Evolutionary conservation across 2,329 filamentous ascomycete genomes (phyloP), one percentile per base, ranked within the genome.

Genomic region (Phaeosphaeria sp.): DNA sequence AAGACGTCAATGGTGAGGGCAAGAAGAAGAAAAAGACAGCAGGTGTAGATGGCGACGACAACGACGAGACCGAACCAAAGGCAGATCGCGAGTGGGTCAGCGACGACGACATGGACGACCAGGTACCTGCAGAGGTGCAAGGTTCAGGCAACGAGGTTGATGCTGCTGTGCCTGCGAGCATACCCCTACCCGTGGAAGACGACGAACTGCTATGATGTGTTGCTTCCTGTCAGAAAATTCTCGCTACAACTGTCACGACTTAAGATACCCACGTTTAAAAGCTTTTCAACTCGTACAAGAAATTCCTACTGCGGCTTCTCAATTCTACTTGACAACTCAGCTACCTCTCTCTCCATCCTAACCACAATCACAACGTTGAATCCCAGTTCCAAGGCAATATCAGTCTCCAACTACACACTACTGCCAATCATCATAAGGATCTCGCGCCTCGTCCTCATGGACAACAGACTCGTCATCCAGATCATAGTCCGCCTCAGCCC

Each of bases 1-100:
- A 78, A 22, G 69, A 76, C 4, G 57, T 78, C 13, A 78, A 79
- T 59, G 69, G 56, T 1, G 68, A 68, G 33, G 63, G 57, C 22
- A 47, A 13, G 21, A 65, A 57, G 50, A 61, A 54, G 44, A 66
- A 55, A 52, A 71, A 55, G 57, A 63, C 57, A 46, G 51, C 67
- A 51, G 58, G 55, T 0, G 62, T 72, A 52, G 69, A 56, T n/a
- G n/a, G n/a, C 18, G 59, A 39, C 25, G 44, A 66, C 20, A 68
- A 61, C 20, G 63, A 54, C 13, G 64, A 50, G 9, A 67, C 58
- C 39, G 56, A 48, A n/a, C 58, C 48, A 50, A 60, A 41, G 27
- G 49, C 47, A 52, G 65, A 63, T 22, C 61, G 62, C 46, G 69
- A 66, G 47, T 70, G 71, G 71, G 69, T 67, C 10, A 65, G 64